Conservation (phyloP, 768 basidiomycete genomes). For the Mycena alexandri region DNA sequence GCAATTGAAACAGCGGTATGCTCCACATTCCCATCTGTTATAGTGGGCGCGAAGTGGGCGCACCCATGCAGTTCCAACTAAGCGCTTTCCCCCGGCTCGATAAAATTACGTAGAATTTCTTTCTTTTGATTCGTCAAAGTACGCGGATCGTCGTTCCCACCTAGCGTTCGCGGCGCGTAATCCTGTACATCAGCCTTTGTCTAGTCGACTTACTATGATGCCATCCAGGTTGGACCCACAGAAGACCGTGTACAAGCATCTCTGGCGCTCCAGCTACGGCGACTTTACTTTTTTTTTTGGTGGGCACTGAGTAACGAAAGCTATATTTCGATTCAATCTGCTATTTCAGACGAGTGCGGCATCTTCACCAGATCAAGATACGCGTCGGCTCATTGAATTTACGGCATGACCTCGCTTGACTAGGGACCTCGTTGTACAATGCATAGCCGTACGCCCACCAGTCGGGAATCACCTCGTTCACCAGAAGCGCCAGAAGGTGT, state of each 20-base stretch:
- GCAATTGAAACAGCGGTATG: too few relatives aligned
- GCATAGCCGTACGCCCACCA: slow-evolving; percentile 21
- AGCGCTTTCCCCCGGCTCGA: too few relatives aligned
- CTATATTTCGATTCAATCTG: not conserved
- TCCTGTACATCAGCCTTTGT: not conserved
- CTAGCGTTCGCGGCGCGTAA: not conserved
- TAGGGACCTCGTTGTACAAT: not conserved
- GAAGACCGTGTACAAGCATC: slow-evolving; percentile 1
- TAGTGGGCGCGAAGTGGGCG: too few relatives aligned
- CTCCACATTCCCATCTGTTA: too few relatives aligned
- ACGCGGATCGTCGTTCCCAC: not conserved
- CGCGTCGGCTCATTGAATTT: slow-evolving; percentile 2
- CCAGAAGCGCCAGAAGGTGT: not conserved
- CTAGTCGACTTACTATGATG: slow-evolving; percentile 8
- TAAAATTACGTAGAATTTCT: not conserved
- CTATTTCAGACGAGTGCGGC: not conserved
- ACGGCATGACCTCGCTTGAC: slow-evolving; percentile 15
- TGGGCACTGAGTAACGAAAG: not conserved
- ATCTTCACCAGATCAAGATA: too few relatives aligned
- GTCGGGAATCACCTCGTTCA: slow-evolving; percentile 28
- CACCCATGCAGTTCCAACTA: too few relatives aligned
- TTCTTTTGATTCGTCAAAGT: not conserved
- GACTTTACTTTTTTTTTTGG: not conserved
- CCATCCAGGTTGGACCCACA: slow-evolving; percentile 26
- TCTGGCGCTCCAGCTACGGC: not conserved